These are phyloP conservation scores for Colletotrichum noveboracense DNA, from an alignment of 2,329 filamentous ascomycete species.

Conservation along the genomic window DNA sequence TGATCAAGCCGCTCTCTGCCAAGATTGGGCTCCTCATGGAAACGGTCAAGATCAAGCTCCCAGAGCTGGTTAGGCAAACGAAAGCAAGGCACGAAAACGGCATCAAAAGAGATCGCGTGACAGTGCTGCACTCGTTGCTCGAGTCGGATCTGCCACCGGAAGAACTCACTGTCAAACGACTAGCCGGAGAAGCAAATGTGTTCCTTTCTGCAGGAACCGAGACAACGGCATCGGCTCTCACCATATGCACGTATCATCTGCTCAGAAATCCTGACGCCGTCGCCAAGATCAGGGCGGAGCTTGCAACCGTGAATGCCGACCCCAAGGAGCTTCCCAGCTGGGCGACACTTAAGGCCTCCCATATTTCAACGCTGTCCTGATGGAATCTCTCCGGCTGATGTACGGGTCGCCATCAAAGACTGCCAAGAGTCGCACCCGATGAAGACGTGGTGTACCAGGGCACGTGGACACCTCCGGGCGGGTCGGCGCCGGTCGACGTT, in stretches of 20 bases:
- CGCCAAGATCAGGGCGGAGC: background rate
- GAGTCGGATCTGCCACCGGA: slow-evolving; percentile 36
- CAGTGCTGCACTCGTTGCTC: slow-evolving; percentile 28
- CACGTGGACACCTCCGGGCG: slow-evolving; percentile 21
- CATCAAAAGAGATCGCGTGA: slow-evolving; percentile 17
- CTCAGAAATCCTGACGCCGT: background rate
- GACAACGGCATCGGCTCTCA: slow-evolving; percentile 23
- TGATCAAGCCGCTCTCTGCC: background rate
- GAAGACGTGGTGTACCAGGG: slow-evolving; percentile 30
- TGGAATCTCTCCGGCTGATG: slow-evolving; percentile 44
- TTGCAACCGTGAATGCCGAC: background rate
- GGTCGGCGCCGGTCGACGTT: background rate
- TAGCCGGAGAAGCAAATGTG: slow-evolving; percentile 41
- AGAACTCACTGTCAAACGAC: slow-evolving; percentile 38
- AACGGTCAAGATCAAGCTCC: background rate
- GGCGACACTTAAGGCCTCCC: slow-evolving; percentile 35
- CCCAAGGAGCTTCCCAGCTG: slow-evolving; percentile 7
- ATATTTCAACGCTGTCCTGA: slow-evolving; percentile 42
- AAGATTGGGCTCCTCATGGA: slow-evolving; percentile 1
- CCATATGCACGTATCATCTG: background rate
- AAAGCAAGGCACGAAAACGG: background rate
- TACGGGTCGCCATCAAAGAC: slow-evolving; percentile 37
- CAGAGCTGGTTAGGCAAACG: background rate
- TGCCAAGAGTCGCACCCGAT: slow-evolving; percentile 33
- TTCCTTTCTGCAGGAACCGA: slow-evolving; percentile 44